Conservation (phyloP, 495 filamentous ascomycete species). For the Entonaema liquescens region DNA sequence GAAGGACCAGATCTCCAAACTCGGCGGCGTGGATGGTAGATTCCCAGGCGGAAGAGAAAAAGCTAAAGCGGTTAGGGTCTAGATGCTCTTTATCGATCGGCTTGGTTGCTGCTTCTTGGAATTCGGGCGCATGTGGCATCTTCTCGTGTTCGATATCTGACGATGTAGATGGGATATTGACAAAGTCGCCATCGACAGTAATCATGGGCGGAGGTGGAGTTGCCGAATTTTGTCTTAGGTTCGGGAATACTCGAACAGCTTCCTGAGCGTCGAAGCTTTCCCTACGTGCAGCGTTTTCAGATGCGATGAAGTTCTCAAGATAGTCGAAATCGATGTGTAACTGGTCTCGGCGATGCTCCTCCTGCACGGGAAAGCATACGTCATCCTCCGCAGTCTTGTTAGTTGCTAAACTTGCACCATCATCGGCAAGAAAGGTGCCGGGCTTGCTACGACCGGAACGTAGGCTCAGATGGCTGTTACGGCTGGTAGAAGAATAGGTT, state of each 20-base stretch:
- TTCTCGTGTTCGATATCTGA: constrained; percentile 51
- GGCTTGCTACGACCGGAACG: constrained; percentile 53
- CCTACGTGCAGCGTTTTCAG: constrained; percentile 61
- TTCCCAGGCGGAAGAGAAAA: constrained; percentile 94
- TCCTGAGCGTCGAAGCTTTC: constrained; percentile 47
- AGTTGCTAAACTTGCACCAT: constrained; percentile 59
- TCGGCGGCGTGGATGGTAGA: constrained; percentile 89
- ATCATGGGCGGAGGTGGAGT: constrained; percentile 39
- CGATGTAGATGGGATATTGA: constrained; percentile 54
- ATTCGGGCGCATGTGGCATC: constrained; percentile 12
- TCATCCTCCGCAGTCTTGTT: constrained; percentile 77
- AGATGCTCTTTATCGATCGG: constrained; percentile 43
- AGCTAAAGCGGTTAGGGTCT: constrained; percentile 83
- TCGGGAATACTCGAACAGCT: constrained; percentile 66
- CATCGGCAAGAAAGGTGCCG: constrained; percentile 54
- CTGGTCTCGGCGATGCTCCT: constrained; percentile 54
- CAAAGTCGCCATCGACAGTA: constrained; percentile 59
- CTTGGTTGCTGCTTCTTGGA: constrained; percentile 30
- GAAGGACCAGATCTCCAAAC: constrained; percentile 84
- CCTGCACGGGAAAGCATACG: constrained; percentile 78
- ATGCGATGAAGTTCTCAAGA: constrained; percentile 79
- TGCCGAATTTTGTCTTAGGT: constrained; percentile 56
- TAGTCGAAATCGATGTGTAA: constrained; percentile 84
- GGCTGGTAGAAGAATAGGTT: constrained; percentile 74
- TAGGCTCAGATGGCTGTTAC: constrained; percentile 51